A percentile compares a stretch with the other conserved stretches of the same genome.
phyloP scores from a whole-genome alignment of 441 rosid species.

The Pelargonium fulgidum region DNA sequence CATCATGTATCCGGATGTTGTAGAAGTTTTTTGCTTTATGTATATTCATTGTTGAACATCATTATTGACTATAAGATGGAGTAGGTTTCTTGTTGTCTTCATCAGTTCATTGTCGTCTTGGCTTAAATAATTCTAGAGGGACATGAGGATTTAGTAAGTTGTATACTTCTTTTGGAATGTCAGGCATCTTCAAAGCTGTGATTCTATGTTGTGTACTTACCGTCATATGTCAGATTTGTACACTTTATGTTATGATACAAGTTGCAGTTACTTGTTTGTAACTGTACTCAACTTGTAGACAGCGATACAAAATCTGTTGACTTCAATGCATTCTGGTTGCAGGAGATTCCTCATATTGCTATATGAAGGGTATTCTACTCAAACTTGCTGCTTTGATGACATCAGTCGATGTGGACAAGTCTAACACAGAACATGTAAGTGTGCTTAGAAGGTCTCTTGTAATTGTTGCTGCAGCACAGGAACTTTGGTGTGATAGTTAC shows the following conservation, averaged over 20 bases:
- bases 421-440: constrained; percentile 50
- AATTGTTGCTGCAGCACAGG: constrained; percentile 1
- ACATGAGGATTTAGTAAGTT: not conserved
- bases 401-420: constrained; percentile 28
- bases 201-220: not conserved
- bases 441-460: constrained; percentile 12
- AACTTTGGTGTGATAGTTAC: not conserved
- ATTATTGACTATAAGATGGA: not conserved
- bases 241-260: not conserved
- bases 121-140: not conserved
- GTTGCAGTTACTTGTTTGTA: not conserved
- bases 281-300: constrained; percentile 4
- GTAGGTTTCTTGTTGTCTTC: not conserved
- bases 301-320: not conserved
- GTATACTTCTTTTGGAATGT: not conserved
- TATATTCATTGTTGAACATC: not conserved
- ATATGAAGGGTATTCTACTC: constrained; percentile 48
- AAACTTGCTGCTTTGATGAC: constrained; percentile 65
- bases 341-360: constrained; percentile 53
- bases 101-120: not conserved
- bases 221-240: not conserved
- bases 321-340: constrained; percentile 20
- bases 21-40: not conserved
- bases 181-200: not conserved
- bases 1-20: not conserved